Evolutionary conservation across 2,329 filamentous ascomycete genomes (phyloP).

Genomic region (Hypomyces perniciosus): DNA sequence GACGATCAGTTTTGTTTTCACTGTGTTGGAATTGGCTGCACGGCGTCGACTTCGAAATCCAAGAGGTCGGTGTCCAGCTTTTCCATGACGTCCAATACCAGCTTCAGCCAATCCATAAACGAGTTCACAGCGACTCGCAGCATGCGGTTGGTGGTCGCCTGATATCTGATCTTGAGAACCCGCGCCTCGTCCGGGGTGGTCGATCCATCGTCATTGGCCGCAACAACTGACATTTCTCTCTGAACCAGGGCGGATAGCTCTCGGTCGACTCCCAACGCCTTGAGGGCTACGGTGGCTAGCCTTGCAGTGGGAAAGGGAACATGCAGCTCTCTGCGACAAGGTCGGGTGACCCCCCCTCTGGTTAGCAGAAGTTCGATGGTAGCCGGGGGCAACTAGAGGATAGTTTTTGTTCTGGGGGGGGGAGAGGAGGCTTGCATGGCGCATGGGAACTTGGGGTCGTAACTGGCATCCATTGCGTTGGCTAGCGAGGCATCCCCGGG

Average conservation of each 20-base stretch:
- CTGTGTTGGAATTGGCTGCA: slow-evolving; percentile 9
- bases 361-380: neutral
- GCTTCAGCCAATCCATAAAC: slow-evolving; percentile 83
- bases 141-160: slow-evolving; percentile 92
- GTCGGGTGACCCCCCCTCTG: neutral
- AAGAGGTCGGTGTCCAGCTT: slow-evolving; percentile 83
- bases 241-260: slow-evolving; percentile 82
- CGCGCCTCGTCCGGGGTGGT: slow-evolving; percentile 21
- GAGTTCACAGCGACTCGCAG: slow-evolving; percentile 92
- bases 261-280: slow-evolving; percentile 74
- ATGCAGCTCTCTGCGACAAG: slow-evolving; percentile 55
- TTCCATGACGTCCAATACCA: slow-evolving; percentile 85
- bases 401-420: neutral
- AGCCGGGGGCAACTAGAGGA: slow-evolving; percentile 10
- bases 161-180: slow-evolving; percentile 69
- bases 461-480: slow-evolving; percentile 18
- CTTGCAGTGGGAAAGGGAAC: slow-evolving; percentile 77
- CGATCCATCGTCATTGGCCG: slow-evolving; percentile 17
- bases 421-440: slow-evolving; percentile 46
- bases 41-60: too few species aligned
- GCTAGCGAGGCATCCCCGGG: neutral
- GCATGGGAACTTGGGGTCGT: slow-evolving; percentile 53
- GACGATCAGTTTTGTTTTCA: slow-evolving; percentile 12
- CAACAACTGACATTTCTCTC: slow-evolving; percentile 58
- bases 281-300: slow-evolving; percentile 69